Evolutionary conservation across 495 filamentous ascomycete species (phyloP).

Genomic region (Talaromyces wortmannii): DNA sequence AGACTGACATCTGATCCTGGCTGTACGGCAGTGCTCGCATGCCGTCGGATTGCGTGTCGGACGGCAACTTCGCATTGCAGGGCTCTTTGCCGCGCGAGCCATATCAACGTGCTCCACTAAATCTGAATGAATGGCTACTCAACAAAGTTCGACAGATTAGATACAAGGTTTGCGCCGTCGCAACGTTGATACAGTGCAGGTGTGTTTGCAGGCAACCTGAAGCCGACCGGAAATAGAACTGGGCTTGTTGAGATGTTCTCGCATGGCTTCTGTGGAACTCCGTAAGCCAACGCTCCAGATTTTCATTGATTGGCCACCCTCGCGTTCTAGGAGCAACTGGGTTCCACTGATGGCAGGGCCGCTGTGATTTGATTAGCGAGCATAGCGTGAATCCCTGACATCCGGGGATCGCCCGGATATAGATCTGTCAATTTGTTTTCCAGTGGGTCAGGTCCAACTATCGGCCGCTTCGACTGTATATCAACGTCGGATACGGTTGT

Average conservation of each 20-base stretch:
- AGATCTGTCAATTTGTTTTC: neutral
- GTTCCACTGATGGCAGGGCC: neutral
- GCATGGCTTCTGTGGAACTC: neutral
- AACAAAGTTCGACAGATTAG: neutral
- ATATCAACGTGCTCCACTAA: neutral
- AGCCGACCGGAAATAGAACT: too few species aligned
- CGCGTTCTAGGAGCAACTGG: neutral
- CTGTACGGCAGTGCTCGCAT: conserved; percentile 1
- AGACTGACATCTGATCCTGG: conserved; percentile 3
- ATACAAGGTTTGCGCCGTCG: neutral
- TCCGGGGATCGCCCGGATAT: conserved; percentile 1
- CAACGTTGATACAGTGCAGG: neutral
- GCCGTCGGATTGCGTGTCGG: neutral
- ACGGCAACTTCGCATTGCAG: neutral
- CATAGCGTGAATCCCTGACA: neutral
- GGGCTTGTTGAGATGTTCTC: neutral
- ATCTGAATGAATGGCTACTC: neutral
- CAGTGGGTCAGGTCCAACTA: neutral
- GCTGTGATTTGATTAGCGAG: neutral
- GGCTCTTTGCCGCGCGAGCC: neutral
- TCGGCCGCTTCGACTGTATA: too few species aligned
- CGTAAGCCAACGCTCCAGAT: neutral
- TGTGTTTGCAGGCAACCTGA: neutral
- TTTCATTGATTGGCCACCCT: neutral
- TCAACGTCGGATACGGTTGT: too few species aligned